Evolutionary conservation across 2,329 filamentous ascomycete genomes (phyloP).

Genomic region (Penicillium italicum): DNA sequence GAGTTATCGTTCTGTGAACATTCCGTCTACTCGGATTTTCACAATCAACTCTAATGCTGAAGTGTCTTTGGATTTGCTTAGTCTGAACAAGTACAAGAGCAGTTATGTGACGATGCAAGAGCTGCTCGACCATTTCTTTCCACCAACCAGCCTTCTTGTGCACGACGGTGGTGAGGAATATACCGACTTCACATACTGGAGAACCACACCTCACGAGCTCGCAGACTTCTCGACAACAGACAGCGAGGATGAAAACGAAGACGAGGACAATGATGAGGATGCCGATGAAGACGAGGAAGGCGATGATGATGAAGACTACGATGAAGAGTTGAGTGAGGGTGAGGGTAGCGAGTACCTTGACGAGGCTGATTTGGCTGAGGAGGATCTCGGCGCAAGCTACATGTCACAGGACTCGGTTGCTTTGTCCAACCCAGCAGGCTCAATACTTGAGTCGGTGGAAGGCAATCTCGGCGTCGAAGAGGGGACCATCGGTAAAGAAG

Average conservation of each 20-base stretch:
- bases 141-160: slow-evolving; percentile 80
- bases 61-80: slow-evolving; percentile 84
- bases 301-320: slow-evolving; percentile 49
- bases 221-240: slow-evolving; percentile 88
- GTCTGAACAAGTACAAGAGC: slow-evolving; percentile 90
- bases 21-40: slow-evolving; percentile 90
- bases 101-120: slow-evolving; percentile 97
- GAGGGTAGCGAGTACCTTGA: slow-evolving; percentile 49
- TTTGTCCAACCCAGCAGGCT: slow-evolving; percentile 45
- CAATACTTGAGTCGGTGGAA: slow-evolving; percentile 37
- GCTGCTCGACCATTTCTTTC: slow-evolving; percentile 97
- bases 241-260: slow-evolving; percentile 51
- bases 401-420: slow-evolving; percentile 44
- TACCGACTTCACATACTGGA: slow-evolving; percentile 97
- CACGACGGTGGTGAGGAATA: slow-evolving; percentile 89
- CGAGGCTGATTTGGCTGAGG: slow-evolving; percentile 47
- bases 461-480: slow-evolving; percentile 37
- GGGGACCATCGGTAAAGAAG: slow-evolving; percentile 24
- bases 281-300: slow-evolving; percentile 47
- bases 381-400: slow-evolving; percentile 36
- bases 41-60: slow-evolving; percentile 98
- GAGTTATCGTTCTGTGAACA: slow-evolving; percentile 92
- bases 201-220: slow-evolving; percentile 75
- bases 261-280: slow-evolving; percentile 54
- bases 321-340: slow-evolving; percentile 49